These are phyloP conservation scores for Wallacemonas rigidus DNA, from an alignment of 208 protist species.

Conservation along the genomic window DNA sequence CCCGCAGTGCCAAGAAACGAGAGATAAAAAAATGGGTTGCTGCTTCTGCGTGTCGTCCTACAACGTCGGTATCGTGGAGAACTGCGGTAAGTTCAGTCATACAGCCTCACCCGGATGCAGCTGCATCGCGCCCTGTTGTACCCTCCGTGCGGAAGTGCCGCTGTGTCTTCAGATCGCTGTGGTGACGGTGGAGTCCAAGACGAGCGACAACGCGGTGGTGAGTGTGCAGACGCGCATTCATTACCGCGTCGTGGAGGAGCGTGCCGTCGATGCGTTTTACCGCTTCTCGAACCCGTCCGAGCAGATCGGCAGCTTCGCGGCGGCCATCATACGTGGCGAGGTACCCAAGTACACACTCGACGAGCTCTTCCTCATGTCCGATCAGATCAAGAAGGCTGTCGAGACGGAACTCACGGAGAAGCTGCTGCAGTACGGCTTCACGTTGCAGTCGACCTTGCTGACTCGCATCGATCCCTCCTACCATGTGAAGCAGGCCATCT, in stretches of 20 bases:
- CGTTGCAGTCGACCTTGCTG: constrained; percentile 64
- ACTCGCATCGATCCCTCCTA: constrained; percentile 72
- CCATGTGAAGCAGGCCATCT: constrained; percentile 74
- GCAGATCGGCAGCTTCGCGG: constrained; percentile 76
- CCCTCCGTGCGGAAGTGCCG: constrained; percentile 47
- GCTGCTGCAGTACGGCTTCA: constrained; percentile 64
- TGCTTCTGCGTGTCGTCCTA: constrained; percentile 62
- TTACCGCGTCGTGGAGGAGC: constrained; percentile 58
- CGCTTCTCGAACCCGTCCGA: constrained; percentile 57
- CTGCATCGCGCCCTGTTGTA: constrained; percentile 54
- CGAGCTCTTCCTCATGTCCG: constrained; percentile 67
- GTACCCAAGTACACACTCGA: constrained; percentile 84
- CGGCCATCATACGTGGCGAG: constrained; percentile 67
- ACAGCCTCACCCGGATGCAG: constrained; percentile 51
- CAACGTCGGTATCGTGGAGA: constrained; percentile 66
- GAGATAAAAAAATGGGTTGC: constrained; percentile 22
- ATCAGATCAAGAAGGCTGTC: constrained; percentile 69
- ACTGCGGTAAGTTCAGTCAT: constrained; percentile 60
- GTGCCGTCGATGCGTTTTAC: constrained; percentile 62
- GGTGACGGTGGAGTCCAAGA: constrained; percentile 76
- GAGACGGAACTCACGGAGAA: constrained; percentile 59
- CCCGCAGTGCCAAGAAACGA: not conserved
- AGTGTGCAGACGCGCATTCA: constrained; percentile 47
- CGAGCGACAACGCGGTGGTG: constrained; percentile 80
- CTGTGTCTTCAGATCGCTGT: constrained; percentile 44